Base-by-base conservation (phyloP, 192 early-diverging fungal species). In the Backusella liffmaniae region DNA sequence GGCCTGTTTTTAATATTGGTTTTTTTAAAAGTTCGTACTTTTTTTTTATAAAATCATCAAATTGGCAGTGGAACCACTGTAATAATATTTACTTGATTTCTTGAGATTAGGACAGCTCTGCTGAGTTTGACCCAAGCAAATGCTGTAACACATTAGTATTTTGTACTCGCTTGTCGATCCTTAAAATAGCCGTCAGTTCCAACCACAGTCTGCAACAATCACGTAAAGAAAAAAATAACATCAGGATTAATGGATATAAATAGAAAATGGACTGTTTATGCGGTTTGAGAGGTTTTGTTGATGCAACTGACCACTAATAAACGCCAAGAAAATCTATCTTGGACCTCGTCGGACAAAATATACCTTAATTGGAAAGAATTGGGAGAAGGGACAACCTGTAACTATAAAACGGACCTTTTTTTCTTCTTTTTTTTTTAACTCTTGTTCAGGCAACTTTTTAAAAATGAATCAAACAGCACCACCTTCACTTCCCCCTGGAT, bases 401-500 rank as follows among this genome's bases (percentile, higher is more conserved):
- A 10, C 23, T 29, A 62, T 29, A 62, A 62, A 62, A 12, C 21
- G 9, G 26, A 62, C 56, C 10, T 62, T 62, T 29, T 21, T 62
- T 59, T 29, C 23, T 8, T 62, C 10, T 26, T 26, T 59, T 12
- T 62, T 44, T 56, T 56, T 21, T 8, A 7, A 59, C 56, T 10
- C 21, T 23, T 23, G 18, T 26, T 56, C 10, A 56, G 9, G 8
- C n/a, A 59, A 29, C 15, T 9, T 59, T 29, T 13, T 26, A 59
- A 59, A 29, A 71, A 74, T 74, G 73, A 74, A 66, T 46, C 26
- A 49, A 15, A 46, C 65, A 51, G 66, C 72, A 36, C 71, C 76
- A 26, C 70, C 59, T 29, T 62, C 56, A 41, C 72, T 78, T 59
- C 77, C 77, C 2, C 39, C 71, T n/a, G 77, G 77, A 72, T 78